phyloP scores from a whole-genome alignment of 495 filamentous ascomycete species.

The Penicillium mononematosum region DNA sequence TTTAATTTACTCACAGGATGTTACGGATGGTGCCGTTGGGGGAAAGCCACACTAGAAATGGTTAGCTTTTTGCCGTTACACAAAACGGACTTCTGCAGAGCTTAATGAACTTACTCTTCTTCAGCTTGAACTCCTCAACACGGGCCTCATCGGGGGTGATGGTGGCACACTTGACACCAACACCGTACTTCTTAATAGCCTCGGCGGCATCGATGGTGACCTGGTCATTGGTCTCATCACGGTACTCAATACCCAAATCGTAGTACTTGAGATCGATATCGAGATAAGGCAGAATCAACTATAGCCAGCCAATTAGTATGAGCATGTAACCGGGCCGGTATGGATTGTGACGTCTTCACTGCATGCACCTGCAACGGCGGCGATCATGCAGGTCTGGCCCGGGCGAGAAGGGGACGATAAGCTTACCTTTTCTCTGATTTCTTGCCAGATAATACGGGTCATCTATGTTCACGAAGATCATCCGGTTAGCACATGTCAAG shows the following conservation, averaged over 20 bases:
- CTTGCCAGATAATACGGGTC: constrained; percentile 98
- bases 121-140: constrained; percentile 96
- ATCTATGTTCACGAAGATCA: constrained; percentile 52
- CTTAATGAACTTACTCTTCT: constrained; percentile 69
- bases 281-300: constrained; percentile 92
- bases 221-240: constrained; percentile 92
- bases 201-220: constrained; percentile 93
- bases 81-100: neutral
- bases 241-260: constrained; percentile 91
- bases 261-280: constrained; percentile 99
- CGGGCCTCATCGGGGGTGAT: constrained; percentile 97
- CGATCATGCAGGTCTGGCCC: constrained; percentile 22
- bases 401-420: constrained; percentile 8
- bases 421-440: constrained; percentile 89
- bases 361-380: constrained; percentile 22
- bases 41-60: constrained; percentile 84
- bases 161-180: constrained; percentile 98
- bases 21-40: constrained; percentile 99
- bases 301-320: constrained; percentile 27
- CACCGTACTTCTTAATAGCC: constrained; percentile 97
- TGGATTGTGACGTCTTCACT: constrained; percentile 17
- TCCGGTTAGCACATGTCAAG: constrained; percentile 26
- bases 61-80: constrained; percentile 19
- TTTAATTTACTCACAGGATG: constrained; percentile 53
- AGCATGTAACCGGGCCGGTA: constrained; percentile 3